Evolutionary conservation across 371 early-diverging fungal species (phyloP).

Genomic region (Capillidium heterosporum): DNA sequence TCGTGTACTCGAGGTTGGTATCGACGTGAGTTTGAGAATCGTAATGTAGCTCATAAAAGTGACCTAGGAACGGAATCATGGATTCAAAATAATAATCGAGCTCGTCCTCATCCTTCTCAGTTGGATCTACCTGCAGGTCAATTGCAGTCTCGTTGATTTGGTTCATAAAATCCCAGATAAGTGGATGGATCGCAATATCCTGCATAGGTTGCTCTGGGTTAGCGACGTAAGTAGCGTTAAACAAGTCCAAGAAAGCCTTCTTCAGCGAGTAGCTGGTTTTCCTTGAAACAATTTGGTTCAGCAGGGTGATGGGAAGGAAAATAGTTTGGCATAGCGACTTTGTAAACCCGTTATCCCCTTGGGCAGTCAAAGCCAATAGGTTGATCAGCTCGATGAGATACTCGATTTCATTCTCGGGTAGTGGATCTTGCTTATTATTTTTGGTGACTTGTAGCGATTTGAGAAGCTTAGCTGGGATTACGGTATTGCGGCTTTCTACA

Average conservation of each 20-base stretch:
- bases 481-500: conserved; percentile 17
- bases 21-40: neutral
- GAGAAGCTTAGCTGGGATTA: conserved; percentile 18
- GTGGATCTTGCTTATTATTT: conserved; percentile 7
- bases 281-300: conserved; percentile 7
- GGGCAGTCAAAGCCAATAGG: conserved; percentile 22
- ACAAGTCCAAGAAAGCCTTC: conserved; percentile 12
- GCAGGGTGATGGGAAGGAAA: conserved; percentile 14
- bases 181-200: conserved; percentile 11
- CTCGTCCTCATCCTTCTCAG: neutral
- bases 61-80: neutral
- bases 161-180: neutral
- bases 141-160: neutral
- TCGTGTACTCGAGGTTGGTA: neutral
- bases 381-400: conserved; percentile 21
- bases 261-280: conserved; percentile 9
- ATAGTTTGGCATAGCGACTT: conserved; percentile 24
- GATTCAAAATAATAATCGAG: neutral
- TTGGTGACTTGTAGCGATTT: no score
- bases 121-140: neutral
- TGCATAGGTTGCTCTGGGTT: conserved; percentile 13
- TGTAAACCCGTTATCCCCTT: conserved; percentile 26
- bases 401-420: conserved; percentile 13
- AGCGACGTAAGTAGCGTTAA: conserved; percentile 18
- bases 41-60: neutral